Base-by-base conservation (phyloP, 1,139 yeast genomes). In the Yamadazyma trypodendri region DNA sequence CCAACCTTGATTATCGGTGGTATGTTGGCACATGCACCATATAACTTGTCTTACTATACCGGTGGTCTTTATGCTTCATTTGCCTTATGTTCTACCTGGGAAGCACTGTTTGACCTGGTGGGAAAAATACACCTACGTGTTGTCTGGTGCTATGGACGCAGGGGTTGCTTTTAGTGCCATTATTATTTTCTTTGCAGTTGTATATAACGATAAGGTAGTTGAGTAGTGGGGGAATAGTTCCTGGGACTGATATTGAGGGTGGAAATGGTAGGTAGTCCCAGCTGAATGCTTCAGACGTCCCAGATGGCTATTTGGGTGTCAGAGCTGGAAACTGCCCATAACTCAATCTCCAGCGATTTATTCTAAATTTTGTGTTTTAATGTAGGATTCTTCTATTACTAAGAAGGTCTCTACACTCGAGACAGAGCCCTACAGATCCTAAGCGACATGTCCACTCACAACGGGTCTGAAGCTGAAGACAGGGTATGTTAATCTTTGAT, bases 211-310 rank as follows among this genome's bases (percentile, higher is more conserved):
- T 17, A 61, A 59, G 32, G 38, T 51, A 6, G 42, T 79, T 32
- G 18, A 40, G 12, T 81, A 86, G 86, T 80, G 86, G 86, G 86
- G 86, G 23, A 73, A 68, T 38, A 48, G 70, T 73, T n/a, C 58
- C 58, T 44, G 60, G 61, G 67, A 75, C 71, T 56, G 65, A 68
- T 32, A 63, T 65, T 14, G 69, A 69, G 48, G 79, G 73, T 22
- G 65, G 63, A 13, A 40, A 37, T 11, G 58, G 56, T 10, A 42
- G 47, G 13, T 51, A 31, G n/a, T 27, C 50, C 38, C 22, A 28
- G 23, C 15, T 31, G 12, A 8, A 52, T 30, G 36, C 40, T 8
- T n/a, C 24, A 2, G 23, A 49, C 11, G 63, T 70, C 6, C 63
- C 62, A 3, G 63, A 58, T 29, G 78, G 77, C 0, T 73, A 68